Conservation (phyloP, 1,284 basidiomycete genomes). For the Malassezia arunalokei region DNA sequence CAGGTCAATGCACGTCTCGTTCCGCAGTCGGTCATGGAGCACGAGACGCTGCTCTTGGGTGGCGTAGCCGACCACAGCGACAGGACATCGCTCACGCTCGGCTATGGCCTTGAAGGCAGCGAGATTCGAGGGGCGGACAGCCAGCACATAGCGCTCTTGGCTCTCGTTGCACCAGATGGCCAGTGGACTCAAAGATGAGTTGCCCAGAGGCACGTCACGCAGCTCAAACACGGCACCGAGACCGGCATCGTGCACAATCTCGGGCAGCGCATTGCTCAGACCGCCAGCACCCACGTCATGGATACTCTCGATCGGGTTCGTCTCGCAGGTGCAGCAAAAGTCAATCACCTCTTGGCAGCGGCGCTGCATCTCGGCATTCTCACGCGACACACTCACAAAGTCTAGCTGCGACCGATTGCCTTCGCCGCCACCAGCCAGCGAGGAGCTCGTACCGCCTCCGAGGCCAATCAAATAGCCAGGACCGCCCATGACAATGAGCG, state of each 20-base stretch:
- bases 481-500: slow-evolving; percentile 81
- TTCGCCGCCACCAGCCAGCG: slow-evolving; percentile 54
- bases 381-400: slow-evolving; percentile 91
- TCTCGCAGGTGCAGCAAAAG: slow-evolving; percentile 48
- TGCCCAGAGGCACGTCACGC: slow-evolving; percentile 79
- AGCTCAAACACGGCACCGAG: slow-evolving; percentile 91
- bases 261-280: slow-evolving; percentile 87
- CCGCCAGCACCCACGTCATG: slow-evolving; percentile 98
- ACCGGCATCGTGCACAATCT: slow-evolving; percentile 86
- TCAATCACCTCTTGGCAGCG: slow-evolving; percentile 96
- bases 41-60: slow-evolving; percentile 64
- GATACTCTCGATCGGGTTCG: slow-evolving; percentile 77
- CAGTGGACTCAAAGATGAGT: slow-evolving; percentile 91
- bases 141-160: slow-evolving; percentile 94
- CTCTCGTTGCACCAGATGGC: slow-evolving; percentile 99
- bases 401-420: slow-evolving; percentile 77
- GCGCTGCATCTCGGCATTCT: slow-evolving; percentile 96
- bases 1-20: slow-evolving; percentile 69
- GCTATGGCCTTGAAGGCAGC: slow-evolving; percentile 63
- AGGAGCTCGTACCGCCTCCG: slow-evolving; percentile 88
- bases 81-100: slow-evolving; percentile 79
- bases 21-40: slow-evolving; percentile 74
- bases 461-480: slow-evolving; percentile 93
- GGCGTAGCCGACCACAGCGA: slow-evolving; percentile 76
- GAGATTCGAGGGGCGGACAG: slow-evolving; percentile 31